Evolutionary conservation across 257 asterid species (phyloP), one percentile per base, ranked within the genome.

Genomic region (Cruciata laevipes): DNA sequence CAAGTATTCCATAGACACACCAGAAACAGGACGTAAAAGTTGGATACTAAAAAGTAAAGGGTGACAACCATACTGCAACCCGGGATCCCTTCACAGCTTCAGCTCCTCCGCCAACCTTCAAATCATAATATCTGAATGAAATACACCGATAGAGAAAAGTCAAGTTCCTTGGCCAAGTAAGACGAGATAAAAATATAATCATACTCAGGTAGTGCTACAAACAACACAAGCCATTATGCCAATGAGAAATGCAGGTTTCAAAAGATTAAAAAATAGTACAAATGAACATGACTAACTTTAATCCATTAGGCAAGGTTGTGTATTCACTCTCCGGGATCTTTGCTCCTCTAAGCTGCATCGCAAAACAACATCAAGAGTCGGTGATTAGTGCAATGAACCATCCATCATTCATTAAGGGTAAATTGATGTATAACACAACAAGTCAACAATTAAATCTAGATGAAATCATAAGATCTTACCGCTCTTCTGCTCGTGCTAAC

Each of bases 31-130:
- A 37, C 40, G 9, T 37, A 37, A 37, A 79, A 73, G 77, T 74
- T 70, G 74, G 81, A 85, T 74, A 83, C 13, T 17, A 52, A 72
- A 73, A 71, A 30, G 32, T 80, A 75, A 80, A 84, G 89, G 77
- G 89, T 81, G 84, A 83, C 80, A 81, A 80, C 77, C 99, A 75
- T 90, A 90, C 99, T 80, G 97, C 99, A 74, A 93, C 99, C 86
- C 96, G 96, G 76, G 99, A 93, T 83, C 99, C 99, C 84, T 88
- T 88, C 58, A 83, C 96, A 70, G 95, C 99, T 83, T 85, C 78
- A 53, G 82, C 63, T 77, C 99, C 99, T 27, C 75, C 74, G 27
- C 99, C 99, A 27, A 90, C 85, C 79, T 90, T 93, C 86, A 93
- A 72, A 81, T 90, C 99, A 67, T 90, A 93, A 78, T 90, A 93